Evolutionary conservation across 2,329 filamentous ascomycete species (phyloP), one percentile per base, ranked within the genome.

Genomic region (Fusarium staphyleae): DNA sequence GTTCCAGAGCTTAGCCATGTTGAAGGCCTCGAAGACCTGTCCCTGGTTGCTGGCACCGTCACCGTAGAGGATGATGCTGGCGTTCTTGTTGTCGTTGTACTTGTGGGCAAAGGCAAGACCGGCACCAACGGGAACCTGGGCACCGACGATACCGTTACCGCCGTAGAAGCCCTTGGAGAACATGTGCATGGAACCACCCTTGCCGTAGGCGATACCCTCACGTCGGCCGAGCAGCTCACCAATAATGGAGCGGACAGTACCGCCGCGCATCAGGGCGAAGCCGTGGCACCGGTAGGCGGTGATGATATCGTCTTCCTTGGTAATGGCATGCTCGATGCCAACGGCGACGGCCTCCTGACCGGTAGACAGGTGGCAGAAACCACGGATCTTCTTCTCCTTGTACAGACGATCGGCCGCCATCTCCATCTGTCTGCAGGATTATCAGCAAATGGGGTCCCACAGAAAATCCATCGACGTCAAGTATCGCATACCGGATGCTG

Each of bases 351-450:
- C 95, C 84, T 99, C 95, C 80, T 99, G 95, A 61, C 95, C 95
- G 55, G 90, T 96, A 54, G 95, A 98, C 78, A 99, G 80, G 81
- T 99, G 95, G 82, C 95, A 99, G 89, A 99, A 99, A 81, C 95
- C 95, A 70, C 95, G 90, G 70, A 99, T 98, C 86, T 99, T 98
- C 89, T 99, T 99, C 84, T 98, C 95, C 84, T 99, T 99, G 90
- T 99, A 99, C 72, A 99, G 83, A 75, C 93, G 87, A 76, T 99
- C 95, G 80, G 95, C 92, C 66, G 93, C 93, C 93, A 99, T 96
- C 81, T 99, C 95, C 95, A 99, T 96, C 77, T 96, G 95, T 80
- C 93, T 96, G 68, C 57, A 66, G 44, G 62, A 66, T 69, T 70
- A 68, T 74, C 57, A 73, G 71, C 48, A 61, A 50, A 47, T n/a